These are phyloP conservation scores for Nakazawaea populi DNA, from an alignment of 805 yeast genomes.

Conservation along the genomic window DNA sequence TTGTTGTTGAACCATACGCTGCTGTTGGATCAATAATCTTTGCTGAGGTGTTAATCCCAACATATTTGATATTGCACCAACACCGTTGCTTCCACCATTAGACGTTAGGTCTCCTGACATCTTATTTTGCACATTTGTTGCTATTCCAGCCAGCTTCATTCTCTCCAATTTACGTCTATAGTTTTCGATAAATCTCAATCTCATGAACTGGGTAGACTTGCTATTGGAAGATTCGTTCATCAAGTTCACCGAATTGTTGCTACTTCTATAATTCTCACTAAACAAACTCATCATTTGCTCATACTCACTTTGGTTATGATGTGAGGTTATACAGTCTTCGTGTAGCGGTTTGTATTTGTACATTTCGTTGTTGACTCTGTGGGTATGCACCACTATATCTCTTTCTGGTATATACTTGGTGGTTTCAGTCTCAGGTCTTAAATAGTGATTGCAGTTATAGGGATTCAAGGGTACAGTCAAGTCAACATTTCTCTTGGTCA, in stretches of 20 bases:
- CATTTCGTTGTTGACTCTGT: conserved; percentile 28
- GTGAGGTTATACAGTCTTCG: conserved; percentile 53
- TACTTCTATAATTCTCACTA: conserved; percentile 37
- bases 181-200: conserved; percentile 85
- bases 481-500: conserved; percentile 74
- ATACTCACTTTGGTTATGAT: conserved; percentile 68
- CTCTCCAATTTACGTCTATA: conserved; percentile 64
- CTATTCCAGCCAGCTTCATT: conserved; percentile 36
- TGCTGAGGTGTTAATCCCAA: conserved; percentile 10
- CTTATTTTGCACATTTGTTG: conserved; percentile 16
- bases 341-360: conserved; percentile 37
- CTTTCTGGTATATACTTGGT: conserved; percentile 31
- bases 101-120: conserved; percentile 1
- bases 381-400: conserved; percentile 27
- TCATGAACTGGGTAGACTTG: conserved; percentile 65
- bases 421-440: conserved; percentile 40
- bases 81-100: neutral
- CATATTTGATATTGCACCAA: conserved; percentile 5
- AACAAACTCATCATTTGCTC: conserved; percentile 83
- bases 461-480: conserved; percentile 72
- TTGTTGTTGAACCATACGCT: conserved; percentile 10
- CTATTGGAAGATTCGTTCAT: conserved; percentile 27
- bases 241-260: conserved; percentile 28
- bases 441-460: conserved; percentile 39
- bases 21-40: conserved; percentile 10